Evolutionary conservation across 805 yeast genomes (phyloP).

Genomic region (Lachancea lanzarotensis): DNA sequence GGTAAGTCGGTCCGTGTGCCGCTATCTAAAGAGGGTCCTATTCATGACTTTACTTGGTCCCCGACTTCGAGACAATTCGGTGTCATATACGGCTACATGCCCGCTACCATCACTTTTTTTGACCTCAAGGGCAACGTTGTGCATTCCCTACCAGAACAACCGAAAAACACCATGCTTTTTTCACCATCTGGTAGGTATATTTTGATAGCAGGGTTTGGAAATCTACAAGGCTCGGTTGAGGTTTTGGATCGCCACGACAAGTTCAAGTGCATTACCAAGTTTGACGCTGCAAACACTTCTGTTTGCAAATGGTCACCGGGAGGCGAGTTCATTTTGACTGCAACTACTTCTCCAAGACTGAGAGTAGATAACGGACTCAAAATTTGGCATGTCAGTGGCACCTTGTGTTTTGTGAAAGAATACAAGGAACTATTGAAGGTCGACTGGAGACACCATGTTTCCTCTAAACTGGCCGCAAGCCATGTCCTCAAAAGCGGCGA

Average conservation of each 20-base stretch:
- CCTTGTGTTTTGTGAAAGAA: constrained; percentile 69
- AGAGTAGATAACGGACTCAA: constrained; percentile 94
- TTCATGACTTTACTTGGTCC: constrained; percentile 96
- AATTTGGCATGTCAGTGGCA: constrained; percentile 89
- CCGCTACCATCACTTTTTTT: constrained; percentile 88
- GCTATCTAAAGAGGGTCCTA: constrained; percentile 90
- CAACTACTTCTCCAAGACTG: constrained; percentile 93
- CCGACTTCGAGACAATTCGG: constrained; percentile 96
- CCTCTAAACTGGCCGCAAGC: constrained; percentile 24
- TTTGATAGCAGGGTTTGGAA: constrained; percentile 95
- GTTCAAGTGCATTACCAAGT: constrained; percentile 69
- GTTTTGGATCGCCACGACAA: constrained; percentile 86
- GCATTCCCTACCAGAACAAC: constrained; percentile 74
- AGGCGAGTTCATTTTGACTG: constrained; percentile 87
- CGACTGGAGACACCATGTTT: constrained; percentile 65
- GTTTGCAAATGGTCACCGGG: constrained; percentile 98
- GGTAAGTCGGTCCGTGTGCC: constrained; percentile 83
- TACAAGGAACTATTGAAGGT: constrained; percentile 75
- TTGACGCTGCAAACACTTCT: constrained; percentile 92
- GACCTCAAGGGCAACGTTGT: constrained; percentile 89
- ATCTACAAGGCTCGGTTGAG: constrained; percentile 93
- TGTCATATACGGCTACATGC: constrained; percentile 96
- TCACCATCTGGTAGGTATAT: constrained; percentile 93
- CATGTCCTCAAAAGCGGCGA: constrained; percentile 31
- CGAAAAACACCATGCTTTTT: constrained; percentile 83